Evolutionary conservation across 2,329 filamentous ascomycete species (phyloP), one percentile per base, ranked within the genome.

Genomic region (Sclerotinia glacialis): DNA sequence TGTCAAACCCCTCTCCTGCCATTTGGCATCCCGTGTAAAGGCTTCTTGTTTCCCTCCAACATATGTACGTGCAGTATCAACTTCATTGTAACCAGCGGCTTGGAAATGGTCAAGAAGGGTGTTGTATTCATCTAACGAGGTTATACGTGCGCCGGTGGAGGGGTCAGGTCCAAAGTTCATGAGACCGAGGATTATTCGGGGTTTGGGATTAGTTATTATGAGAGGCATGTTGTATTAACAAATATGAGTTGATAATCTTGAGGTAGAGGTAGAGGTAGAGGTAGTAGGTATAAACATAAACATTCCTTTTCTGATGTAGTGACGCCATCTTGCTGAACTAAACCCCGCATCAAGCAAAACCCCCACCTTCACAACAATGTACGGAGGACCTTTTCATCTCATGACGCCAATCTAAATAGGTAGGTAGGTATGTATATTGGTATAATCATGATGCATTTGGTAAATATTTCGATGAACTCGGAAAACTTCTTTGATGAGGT

Each of bases 11-110:
- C 91, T 86, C 68, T 92, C 86, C 76, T 92, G 89, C 91, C 91
- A 96, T 61, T 83, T 84, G 3, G 90, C 87, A 71, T 91, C 83
- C 21, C 85, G 82, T 6, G 92, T 93, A 78, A 89, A 96, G 16
- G 85, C 89, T 78, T 97, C 93, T 76, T 96, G 92, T 71, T 86
- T 79, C 59, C 89, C 86, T 56, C 79, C 87, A 21, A 90, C 80
- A 73, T 96, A 97, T 67, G 86, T 76, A 34, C 91, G 85, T 0
- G 93, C 92, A 1, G 93, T 97, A 76, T 97, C 93, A 47, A 96
- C 79, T 75, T 97, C 93, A 75, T 88, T 88, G 80, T 96, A 94
- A 47, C 92, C 92, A 67, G 88, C 84, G n/a, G 82, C 80, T 77
- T 94, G 90, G 75, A 96, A 87, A 70, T 88, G 82, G 76, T 94